Base-by-base conservation (phyloP, 2,329 filamentous ascomycete genomes). In the Colletotrichum coccodes region DNA sequence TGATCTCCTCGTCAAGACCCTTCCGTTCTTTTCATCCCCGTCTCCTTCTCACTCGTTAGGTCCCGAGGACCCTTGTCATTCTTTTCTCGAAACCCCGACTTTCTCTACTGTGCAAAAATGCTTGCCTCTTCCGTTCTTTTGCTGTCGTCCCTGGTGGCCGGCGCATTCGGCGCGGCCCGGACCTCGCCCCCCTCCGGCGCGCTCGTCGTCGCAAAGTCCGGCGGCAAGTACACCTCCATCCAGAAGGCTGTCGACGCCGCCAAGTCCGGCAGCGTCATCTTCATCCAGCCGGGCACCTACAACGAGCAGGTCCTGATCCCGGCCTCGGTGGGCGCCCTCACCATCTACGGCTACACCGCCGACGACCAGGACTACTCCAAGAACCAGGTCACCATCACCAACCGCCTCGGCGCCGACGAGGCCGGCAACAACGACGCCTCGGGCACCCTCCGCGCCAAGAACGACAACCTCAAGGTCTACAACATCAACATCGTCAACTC, bases 171-270 rank as follows among this genome's bases (percentile, higher is more conserved):
- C 46, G 74, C 74, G 30, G 70, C 72, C 18, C 75, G 78, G 42
- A 79, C 78, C 0, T 68, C 71, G 5, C 71, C 78, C 3, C 78
- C 78, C 0, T 67, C 72, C 7, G 78, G 77, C 36, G 77, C 76
- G 34, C 73, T 76, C 34, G 74, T 77, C n/a, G 78, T 80, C 28
- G 74, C 75, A 42, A 73, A 78, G 65, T 67, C 68, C 36, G 60
- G 64, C 21, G 71, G 70, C 5, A 71, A 71, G 26, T 78, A 76
- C 26, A 72, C 70, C 3, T 74, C 64, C 2, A 73, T 74, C 38
- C 86, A 89, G 73, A 78, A 83, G 21, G 90, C 90, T 6, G 84
- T 92, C 65, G 75, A 88, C 72, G 84, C 88, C 8, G 82, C 91
- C 14, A 86, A 84, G 34, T 85, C 83, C 0, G 79, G 82, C 1